Percentiles rank a stretch among this genome's conserved stretches.
Conservation (phyloP, 2,329 filamentous ascomycete species). For the Fonsecaea monophora region DNA sequence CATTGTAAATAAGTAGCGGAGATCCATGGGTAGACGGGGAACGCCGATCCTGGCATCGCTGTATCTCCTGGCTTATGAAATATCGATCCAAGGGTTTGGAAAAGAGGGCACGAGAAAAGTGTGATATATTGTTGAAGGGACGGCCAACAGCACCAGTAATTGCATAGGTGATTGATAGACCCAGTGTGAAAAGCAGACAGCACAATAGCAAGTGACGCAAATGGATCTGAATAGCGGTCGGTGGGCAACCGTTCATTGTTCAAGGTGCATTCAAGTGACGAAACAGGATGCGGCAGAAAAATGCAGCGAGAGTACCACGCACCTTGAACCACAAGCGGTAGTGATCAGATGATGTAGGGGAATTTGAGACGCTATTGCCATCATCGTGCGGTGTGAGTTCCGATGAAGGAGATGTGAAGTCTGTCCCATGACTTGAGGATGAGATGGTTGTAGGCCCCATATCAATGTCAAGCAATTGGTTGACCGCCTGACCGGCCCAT, state of each 20-base stretch:
- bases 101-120: background rate
- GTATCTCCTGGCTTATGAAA: background rate
- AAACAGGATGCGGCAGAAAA: constrained; percentile 8
- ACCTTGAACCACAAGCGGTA: constrained; percentile 28
- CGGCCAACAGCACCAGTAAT: background rate
- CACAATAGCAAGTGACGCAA: constrained; percentile 20
- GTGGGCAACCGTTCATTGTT: constrained; percentile 4
- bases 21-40: constrained; percentile 23
- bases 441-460: constrained; percentile 8
- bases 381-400: constrained; percentile 6
- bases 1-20: constrained; percentile 7
- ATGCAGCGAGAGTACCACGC: constrained; percentile 9
- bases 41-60: constrained; percentile 6
- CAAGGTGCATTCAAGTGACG: background rate
- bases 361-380: background rate
- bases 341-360: constrained; percentile 12
- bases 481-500: constrained; percentile 26
- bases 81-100: background rate
- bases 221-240: background rate
- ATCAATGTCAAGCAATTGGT: constrained; percentile 15
- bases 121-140: background rate
- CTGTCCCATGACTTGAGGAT: constrained; percentile 9
- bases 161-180: background rate
- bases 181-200: background rate
- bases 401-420: background rate